These are phyloP conservation scores for Fusarium duplospermum DNA, from an alignment of 2,329 filamentous ascomycete genomes.

Conservation along the genomic window DNA sequence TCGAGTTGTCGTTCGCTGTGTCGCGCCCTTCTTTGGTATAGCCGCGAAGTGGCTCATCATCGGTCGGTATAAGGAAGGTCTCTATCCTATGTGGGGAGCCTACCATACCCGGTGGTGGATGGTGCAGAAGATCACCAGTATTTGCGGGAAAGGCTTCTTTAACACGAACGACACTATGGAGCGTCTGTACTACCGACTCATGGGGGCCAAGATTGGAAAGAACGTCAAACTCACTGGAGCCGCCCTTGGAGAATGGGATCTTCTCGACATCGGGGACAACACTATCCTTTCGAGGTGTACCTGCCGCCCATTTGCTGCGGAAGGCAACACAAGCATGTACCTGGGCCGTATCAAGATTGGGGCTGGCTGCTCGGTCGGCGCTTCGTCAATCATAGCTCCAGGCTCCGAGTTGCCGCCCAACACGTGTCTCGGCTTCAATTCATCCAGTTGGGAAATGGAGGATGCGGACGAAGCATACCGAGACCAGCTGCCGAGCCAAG, in stretches of 20 bases:
- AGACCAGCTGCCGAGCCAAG: slow-evolving; percentile 52
- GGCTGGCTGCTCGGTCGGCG: slow-evolving; percentile 58
- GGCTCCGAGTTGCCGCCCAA: slow-evolving; percentile 60
- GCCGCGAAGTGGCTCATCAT: slow-evolving; percentile 66
- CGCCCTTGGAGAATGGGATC: slow-evolving; percentile 66
- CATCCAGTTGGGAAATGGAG: slow-evolving; percentile 66
- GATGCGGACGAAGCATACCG: slow-evolving; percentile 61
- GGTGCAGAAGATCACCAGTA: slow-evolving; percentile 62
- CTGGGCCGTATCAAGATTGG: slow-evolving; percentile 64
- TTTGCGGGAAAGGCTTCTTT: slow-evolving; percentile 62
- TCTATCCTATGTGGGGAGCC: slow-evolving; percentile 69
- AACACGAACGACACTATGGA: slow-evolving; percentile 52
- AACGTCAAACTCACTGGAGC: slow-evolving; percentile 60
- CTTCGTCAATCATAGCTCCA: slow-evolving; percentile 62
- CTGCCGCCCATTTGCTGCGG: slow-evolving; percentile 64
- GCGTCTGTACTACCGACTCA: slow-evolving; percentile 60
- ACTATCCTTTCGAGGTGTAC: slow-evolving; percentile 60
- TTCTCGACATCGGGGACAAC: slow-evolving; percentile 64
- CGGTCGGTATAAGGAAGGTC: slow-evolving; percentile 62
- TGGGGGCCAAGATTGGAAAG: slow-evolving; percentile 65
- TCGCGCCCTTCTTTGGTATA: slow-evolving; percentile 61
- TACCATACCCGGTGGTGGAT: slow-evolving; percentile 72
- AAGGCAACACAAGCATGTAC: slow-evolving; percentile 69
- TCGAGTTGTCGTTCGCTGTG: slow-evolving; percentile 51
- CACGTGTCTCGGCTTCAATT: slow-evolving; percentile 67